These are phyloP conservation scores for Artemisia tridentata DNA, from an alignment of 129 eudicot genomes.

Conservation along the genomic window DNA sequence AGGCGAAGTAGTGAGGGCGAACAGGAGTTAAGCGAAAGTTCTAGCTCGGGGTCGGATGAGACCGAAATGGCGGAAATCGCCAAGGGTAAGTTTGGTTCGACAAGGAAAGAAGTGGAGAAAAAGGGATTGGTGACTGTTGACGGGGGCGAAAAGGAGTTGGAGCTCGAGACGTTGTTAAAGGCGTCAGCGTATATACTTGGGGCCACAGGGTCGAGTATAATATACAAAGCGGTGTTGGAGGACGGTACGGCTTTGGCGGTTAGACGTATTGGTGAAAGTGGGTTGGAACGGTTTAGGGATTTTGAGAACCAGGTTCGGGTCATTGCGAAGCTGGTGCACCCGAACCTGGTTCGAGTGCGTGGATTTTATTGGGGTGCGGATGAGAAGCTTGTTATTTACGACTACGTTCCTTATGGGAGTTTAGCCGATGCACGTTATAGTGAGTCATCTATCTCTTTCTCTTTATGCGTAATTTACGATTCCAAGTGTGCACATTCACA, in stretches of 20 bases:
- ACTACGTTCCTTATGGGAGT: slow-evolving; percentile 90
- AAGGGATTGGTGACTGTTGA: slow-evolving; percentile 75
- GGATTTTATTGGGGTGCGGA: slow-evolving; percentile 95
- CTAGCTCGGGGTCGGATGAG: slow-evolving; percentile 36
- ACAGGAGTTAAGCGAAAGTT: slow-evolving; percentile 29
- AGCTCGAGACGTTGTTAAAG: slow-evolving; percentile 71
- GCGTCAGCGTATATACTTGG: slow-evolving; percentile 96
- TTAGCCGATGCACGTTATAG: slow-evolving; percentile 86
- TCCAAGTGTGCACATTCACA: slow-evolving; percentile 16
- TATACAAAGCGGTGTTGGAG: slow-evolving; percentile 90
- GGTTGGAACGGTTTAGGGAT: slow-evolving; percentile 79
- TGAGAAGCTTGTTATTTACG: slow-evolving; percentile 91
- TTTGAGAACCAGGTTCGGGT: slow-evolving; percentile 77
- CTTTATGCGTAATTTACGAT: slow-evolving; percentile 25
- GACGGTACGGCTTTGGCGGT: slow-evolving; percentile 82
- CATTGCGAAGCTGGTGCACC: slow-evolving; percentile 77
- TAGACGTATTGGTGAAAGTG: slow-evolving; percentile 73
- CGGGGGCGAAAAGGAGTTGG: slow-evolving; percentile 77
- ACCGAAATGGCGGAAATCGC: slow-evolving; percentile 25
- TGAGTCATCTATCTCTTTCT: slow-evolving; percentile 39
- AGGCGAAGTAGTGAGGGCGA: slow-evolving; percentile 40
- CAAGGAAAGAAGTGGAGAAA: slow-evolving; percentile 25
- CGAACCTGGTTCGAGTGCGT: slow-evolving; percentile 77
- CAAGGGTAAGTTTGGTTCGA: slow-evolving; percentile 10
- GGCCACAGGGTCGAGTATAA: slow-evolving; percentile 72